Evolutionary conservation across 495 filamentous ascomycete species (phyloP), one percentile per base, ranked within the genome.

Genomic region (Cercophora newfieldiana): DNA sequence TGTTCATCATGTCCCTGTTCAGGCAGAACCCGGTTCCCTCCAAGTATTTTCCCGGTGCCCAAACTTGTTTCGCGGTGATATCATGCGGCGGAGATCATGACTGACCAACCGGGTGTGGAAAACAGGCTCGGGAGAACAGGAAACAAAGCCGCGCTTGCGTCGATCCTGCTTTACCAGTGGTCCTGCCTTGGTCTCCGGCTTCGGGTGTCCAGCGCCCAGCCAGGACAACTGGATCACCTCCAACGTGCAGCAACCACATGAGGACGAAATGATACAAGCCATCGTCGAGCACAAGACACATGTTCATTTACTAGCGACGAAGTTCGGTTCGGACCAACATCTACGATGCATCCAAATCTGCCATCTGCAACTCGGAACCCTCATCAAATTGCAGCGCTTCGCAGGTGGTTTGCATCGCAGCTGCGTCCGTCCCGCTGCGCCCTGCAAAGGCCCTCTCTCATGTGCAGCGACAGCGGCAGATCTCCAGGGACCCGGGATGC

Each of bases 11-110:
- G 50, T 19, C 24, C n/a, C 24, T 26, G 25, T 57, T 57, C 30
- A 57, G 54, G 54, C 54, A 30, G 28, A 57, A 57, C 54, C 54
- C 25, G 54, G 50, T 53, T 53, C 18, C 6, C 48, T 7, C n/a
- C n/a, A 2, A 22, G 3, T 4, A 53, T 26, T 22, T 26, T 26
- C 19, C 50, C 50, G 21, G 19, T 7, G 19, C 10, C 50, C n/a
- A 22, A 10, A 22, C 24, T 22, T 53, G 21, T 53, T 53, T 22
- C 22, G n/a, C n/a, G n/a, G n/a, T n/a, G n/a, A n/a, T n/a, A n/a
- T n/a, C n/a, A n/a, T 53, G 21, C 50, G 19, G 25, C 21, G n/a
- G 48, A 14, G 8, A 26, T 8, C 50, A 19, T 7, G 50, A 22
- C 5, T 53, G n/a, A 19, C 37, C 37, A 44, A 44, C 37, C 37